Base-by-base conservation (phyloP, 371 early-diverging fungal genomes). In the Mucor lusitanicus region DNA sequence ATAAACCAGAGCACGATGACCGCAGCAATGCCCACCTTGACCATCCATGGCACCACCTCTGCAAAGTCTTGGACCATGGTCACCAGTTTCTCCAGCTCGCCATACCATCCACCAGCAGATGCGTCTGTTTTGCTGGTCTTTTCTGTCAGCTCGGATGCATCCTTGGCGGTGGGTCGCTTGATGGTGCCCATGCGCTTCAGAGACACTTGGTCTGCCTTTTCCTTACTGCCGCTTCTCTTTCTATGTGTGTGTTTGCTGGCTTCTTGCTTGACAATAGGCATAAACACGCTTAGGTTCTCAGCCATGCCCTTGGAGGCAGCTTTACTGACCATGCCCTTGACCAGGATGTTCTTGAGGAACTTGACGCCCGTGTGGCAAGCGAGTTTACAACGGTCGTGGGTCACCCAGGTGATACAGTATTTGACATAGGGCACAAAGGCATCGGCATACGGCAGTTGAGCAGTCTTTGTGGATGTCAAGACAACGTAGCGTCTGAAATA, bases 371-470 rank as follows among this genome's bases (percentile, higher is more conserved):
- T 80, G 23, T 82, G 75, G 61, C 82, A 85, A 1, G 70, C 73
- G 15, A 88, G 68, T 53, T 80, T 86, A 65, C 84, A 81, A 9
- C 68, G 72, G 21, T 76, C 72, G 33, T 76, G 73, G 59, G 59
- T 68, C 12, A 85, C 74, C 74, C 74, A 85, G 0, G 85, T 83
- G 40, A 88, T 85, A 46, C 88, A 88, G 61, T 87, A 88, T 37
- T 81, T 78, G 7, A 85, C 65, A 25, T 81, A 77, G 19, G 88
- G 88, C 7, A 86, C 73, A 66, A 88, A 88, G 3, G 87, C 85
- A 65, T 88, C 88, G 19, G 85, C 85, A 71, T 85, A 88, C 11
- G 88, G 88, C 61, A 88, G 54, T 30, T 80, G 76, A 8, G 80
- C 80, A 5, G 82, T 74, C 54, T 85, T 70, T 70, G 87, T 77